A percentile compares a stretch with the other conserved stretches of the same genome.
phyloP scores from a whole-genome alignment of 345 rosid species.

The Pistacia integerrima region DNA sequence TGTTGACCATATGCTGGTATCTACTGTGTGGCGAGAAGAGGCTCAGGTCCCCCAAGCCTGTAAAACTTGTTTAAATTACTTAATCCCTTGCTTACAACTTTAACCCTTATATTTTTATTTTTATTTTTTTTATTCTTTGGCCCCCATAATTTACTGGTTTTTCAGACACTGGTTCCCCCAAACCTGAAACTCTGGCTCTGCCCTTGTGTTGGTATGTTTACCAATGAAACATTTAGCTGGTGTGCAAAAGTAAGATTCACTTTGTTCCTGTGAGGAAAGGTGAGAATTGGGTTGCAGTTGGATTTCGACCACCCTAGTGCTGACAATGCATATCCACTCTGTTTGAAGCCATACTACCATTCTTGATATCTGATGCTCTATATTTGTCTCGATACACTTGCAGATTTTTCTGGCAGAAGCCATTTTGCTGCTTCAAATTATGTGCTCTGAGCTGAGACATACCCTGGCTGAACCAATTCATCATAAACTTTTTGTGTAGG shows the following conservation, averaged over 20 bases:
- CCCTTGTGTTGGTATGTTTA: background rate
- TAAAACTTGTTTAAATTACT: no score
- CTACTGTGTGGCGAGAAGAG: no score
- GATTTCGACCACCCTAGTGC: slow-evolving; percentile 26
- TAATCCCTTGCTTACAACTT: no score
- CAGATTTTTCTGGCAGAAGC: slow-evolving; percentile 52
- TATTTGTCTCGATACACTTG: slow-evolving; percentile 42
- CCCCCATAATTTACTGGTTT: no score
- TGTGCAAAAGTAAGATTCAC: slow-evolving; percentile 5
- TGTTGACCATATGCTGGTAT: no score
- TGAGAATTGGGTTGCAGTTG: slow-evolving; percentile 29
- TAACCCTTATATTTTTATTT: no score
- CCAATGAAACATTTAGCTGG: background rate
- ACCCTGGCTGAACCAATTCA: slow-evolving; percentile 43
- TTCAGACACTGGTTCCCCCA: no score
- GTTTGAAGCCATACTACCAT: slow-evolving; percentile 20
- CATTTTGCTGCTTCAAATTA: slow-evolving; percentile 47
- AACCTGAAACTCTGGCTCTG: no score
- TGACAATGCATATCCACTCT: slow-evolving; percentile 24
- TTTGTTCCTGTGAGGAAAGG: slow-evolving; percentile 30
- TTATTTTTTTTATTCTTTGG: no score
- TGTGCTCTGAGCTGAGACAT: slow-evolving; percentile 51
- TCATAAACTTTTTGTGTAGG: slow-evolving; percentile 39
- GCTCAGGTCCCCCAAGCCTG: no score
- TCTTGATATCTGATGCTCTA: slow-evolving; percentile 38